These are phyloP conservation scores for Brasenia schreberi DNA, from an alignment of 164 flowering plant species.

Conservation along the genomic window DNA sequence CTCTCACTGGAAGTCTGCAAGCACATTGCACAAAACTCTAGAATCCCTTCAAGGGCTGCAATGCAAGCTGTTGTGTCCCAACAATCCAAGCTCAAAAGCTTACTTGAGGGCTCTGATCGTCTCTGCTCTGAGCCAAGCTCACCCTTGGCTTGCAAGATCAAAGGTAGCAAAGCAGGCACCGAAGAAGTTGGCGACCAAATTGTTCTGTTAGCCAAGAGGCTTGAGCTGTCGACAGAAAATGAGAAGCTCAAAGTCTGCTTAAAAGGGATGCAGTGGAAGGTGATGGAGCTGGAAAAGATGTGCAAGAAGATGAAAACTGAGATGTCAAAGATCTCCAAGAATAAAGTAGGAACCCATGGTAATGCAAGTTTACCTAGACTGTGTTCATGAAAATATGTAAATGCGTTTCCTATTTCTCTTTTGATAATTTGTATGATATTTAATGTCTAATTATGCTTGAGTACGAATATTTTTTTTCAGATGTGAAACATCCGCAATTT, in stretches of 20 bases:
- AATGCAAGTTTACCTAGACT: conserved; percentile 48
- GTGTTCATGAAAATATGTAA: conserved; percentile 41
- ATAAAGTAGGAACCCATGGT: conserved; percentile 11
- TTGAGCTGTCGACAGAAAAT: conserved; percentile 28
- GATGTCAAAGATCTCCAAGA: conserved; percentile 19
- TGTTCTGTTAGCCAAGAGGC: conserved; percentile 39
- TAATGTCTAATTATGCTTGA: too few species aligned
- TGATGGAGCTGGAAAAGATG: conserved; percentile 70
- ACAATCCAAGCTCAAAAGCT: conserved; percentile 1
- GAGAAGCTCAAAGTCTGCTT: conserved; percentile 49
- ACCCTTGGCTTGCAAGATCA: conserved; percentile 10
- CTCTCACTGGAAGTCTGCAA: conserved; percentile 1
- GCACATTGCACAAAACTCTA: conserved; percentile 1
- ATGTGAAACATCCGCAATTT: too few species aligned
- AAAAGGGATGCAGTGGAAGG: conserved; percentile 85
- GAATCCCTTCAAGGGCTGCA: conserved; percentile 1
- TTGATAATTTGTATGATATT: neutral
- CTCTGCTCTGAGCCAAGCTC: conserved; percentile 2
- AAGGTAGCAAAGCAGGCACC: conserved; percentile 8
- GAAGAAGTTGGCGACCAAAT: conserved; percentile 21
- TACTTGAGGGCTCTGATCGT: neutral
- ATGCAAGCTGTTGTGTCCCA: neutral
- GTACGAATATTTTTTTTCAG: neutral
- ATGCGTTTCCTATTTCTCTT: neutral
- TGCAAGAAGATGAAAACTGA: conserved; percentile 77